Base-by-base conservation (phyloP, 306 rosid genomes). In the Prunus padus region DNA sequence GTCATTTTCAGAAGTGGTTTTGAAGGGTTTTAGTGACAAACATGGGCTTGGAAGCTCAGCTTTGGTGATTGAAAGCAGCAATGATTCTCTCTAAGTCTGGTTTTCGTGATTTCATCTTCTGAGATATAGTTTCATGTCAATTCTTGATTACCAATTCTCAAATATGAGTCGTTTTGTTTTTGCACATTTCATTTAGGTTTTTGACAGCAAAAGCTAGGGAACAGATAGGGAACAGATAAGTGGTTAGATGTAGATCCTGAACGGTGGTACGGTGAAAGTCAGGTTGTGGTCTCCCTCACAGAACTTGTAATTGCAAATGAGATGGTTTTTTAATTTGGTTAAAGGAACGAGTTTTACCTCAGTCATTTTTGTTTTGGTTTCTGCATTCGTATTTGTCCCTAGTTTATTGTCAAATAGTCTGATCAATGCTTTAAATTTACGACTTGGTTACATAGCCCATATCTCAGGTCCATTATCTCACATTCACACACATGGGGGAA, bases 121-220 rank as follows among this genome's bases (percentile, higher is more conserved):
- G 71, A 13, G 57, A 67, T 37, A 40, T 22, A 30, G 20, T 28
- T 54, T 26, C 77, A 16, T 15, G 71, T 75, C 61, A 66, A 69
- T 82, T 76, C 76, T 26, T 79, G 37, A 47, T 65, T 47, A 26
- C 75, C 67, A 23, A 64, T 50, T 50, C 46, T 70, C 78, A 73
- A 77, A 47, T 68, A 72, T 60, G 75, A 68, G 65, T 72, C 28
- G 30, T 69, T 64, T 63, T 11, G 25, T 44, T 66, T 72, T 13
- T 54, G 47, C 31, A 23, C 59, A 54, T 60, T 74, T 26, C 46
- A 40, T 65, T 77, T 77, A 9, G 57, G 31, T 69, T 66, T 69
- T 51, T 49, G 42, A 69, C 59, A 45, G 63, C 75, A 22, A 77
- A 74, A 67, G 74, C 52, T 62, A n/a, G n/a, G n/a, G n/a, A n/a